phyloP scores from a whole-genome alignment of 345 rosid species.

The Eucalyptus regnans region DNA sequence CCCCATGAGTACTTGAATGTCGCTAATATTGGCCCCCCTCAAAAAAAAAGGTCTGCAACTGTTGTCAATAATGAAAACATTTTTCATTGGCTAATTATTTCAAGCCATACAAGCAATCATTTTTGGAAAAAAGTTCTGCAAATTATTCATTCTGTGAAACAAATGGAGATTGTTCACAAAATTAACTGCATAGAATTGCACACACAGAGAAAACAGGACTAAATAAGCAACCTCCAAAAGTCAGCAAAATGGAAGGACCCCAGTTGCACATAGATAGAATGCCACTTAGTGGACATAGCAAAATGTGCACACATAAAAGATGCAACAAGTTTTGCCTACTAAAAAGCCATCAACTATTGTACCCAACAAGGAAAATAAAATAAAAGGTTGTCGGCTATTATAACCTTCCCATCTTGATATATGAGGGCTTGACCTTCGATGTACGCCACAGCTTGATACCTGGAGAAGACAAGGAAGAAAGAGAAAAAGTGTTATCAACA shows the following conservation, averaged over 20 bases:
- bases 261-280: background rate
- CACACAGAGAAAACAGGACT: background rate
- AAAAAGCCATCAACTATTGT: background rate
- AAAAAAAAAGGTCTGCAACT: background rate
- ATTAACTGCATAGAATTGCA: background rate
- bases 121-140: background rate
- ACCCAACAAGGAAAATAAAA: background rate
- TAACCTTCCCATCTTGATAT: slow-evolving; percentile 95
- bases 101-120: background rate
- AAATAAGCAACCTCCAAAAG: background rate
- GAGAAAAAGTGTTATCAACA: background rate
- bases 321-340: background rate
- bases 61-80: background rate
- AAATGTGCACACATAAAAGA: background rate
- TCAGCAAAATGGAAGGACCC: background rate
- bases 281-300: background rate
- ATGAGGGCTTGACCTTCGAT: slow-evolving; percentile 94
- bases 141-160: background rate
- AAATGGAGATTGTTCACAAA: background rate
- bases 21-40: background rate
- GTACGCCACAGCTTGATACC: slow-evolving; percentile 96
- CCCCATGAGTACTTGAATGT: background rate
- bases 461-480: slow-evolving; percentile 3
- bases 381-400: background rate
- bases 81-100: background rate